Evolutionary conservation across 2,329 filamentous ascomycete species (phyloP).

Genomic region (Pseudocercospora crystallina): DNA sequence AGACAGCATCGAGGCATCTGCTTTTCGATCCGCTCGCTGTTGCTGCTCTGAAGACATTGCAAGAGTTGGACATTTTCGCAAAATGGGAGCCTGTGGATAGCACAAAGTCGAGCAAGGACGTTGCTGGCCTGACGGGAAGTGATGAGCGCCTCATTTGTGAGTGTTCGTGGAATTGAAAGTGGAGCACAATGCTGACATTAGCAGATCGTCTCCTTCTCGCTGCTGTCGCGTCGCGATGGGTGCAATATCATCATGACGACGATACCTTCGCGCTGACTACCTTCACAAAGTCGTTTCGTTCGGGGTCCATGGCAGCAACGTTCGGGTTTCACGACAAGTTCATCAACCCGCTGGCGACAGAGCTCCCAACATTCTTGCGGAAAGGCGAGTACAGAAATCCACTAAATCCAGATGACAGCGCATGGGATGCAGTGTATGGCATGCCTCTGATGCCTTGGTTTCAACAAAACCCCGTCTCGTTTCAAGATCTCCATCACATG

Average conservation of each 20-base stretch:
- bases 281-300: slow-evolving; percentile 2
- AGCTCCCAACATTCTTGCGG: slow-evolving; percentile 1
- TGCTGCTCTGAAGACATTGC: slow-evolving; percentile 5
- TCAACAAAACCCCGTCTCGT: slow-evolving; percentile 3
- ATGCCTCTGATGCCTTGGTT: slow-evolving; percentile 9
- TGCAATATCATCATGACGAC: background rate
- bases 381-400: slow-evolving; percentile 5
- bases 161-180: background rate
- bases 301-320: slow-evolving; percentile 5
- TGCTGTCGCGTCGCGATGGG: slow-evolving; percentile 6
- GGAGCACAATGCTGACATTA: background rate
- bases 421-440: slow-evolving; percentile 3
- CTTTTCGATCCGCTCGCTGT: slow-evolving; percentile 7
- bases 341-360: slow-evolving; percentile 1
- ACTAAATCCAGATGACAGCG: background rate
- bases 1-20: slow-evolving; percentile 3
- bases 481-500: slow-evolving; percentile 7
- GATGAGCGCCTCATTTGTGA: slow-evolving; percentile 6
- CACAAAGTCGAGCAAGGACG: background rate
- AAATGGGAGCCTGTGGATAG: slow-evolving; percentile 1
- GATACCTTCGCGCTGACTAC: slow-evolving; percentile 1
- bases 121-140: background rate
- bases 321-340: slow-evolving; percentile 3
- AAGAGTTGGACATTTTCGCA: slow-evolving; percentile 2
- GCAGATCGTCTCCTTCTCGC: slow-evolving; percentile 6